Evolutionary conservation across 2,329 filamentous ascomycete genomes (phyloP).

Genomic region (Colletotrichum plurivorum): DNA sequence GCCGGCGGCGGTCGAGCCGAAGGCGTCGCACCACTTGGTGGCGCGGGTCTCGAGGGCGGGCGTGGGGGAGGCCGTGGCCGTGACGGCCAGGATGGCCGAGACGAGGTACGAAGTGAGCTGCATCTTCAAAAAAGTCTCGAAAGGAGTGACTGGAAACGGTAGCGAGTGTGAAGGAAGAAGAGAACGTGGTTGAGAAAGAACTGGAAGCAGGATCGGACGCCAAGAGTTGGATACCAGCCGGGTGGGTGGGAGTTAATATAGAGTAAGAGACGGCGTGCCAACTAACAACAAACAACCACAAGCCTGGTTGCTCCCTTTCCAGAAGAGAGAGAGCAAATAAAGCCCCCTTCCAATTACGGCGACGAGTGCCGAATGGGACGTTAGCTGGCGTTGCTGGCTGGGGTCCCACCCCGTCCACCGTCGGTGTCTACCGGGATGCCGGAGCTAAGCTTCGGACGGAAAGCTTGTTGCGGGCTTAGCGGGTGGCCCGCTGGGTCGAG

Average conservation of each 20-base stretch:
- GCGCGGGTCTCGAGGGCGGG: slow-evolving; percentile 52
- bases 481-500: slow-evolving; percentile 8
- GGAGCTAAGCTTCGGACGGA: slow-evolving; percentile 30
- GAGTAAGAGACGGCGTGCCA: neutral
- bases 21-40: slow-evolving; percentile 55
- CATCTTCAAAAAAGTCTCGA: slow-evolving; percentile 10
- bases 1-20: slow-evolving; percentile 52
- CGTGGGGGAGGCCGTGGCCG: slow-evolving; percentile 47
- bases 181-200: slow-evolving; percentile 13
- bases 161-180: slow-evolving; percentile 13
- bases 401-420: neutral
- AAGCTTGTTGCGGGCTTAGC: slow-evolving; percentile 35
- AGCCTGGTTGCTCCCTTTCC: neutral
- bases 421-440: slow-evolving; percentile 21
- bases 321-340: neutral
- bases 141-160: slow-evolving; percentile 12
- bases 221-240: neutral
- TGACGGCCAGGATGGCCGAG: slow-evolving; percentile 48
- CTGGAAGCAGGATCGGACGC: neutral
- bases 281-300: slow-evolving; percentile 1
- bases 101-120: slow-evolving; percentile 41
- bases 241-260: slow-evolving; percentile 23
- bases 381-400: slow-evolving; percentile 2
- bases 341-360: slow-evolving; percentile 25
- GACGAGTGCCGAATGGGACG: slow-evolving; percentile 18